phyloP scores from a whole-genome alignment of 176 grass and related monocot species.

The Oryza glumipatula region DNA sequence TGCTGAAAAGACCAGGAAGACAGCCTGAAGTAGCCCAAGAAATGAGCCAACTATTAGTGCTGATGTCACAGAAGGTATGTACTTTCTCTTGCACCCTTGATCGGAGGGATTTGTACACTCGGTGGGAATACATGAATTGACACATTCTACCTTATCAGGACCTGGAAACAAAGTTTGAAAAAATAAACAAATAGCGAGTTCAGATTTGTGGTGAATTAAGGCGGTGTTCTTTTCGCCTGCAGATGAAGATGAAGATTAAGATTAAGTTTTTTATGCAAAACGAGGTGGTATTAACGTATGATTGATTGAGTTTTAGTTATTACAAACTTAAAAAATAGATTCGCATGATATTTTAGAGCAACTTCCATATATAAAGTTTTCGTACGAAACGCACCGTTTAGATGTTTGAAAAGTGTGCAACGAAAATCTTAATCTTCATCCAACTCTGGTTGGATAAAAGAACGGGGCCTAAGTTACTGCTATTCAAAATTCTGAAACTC shows the following conservation, averaged over 20 bases:
- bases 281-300: too few species aligned
- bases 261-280: too few species aligned
- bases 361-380: too few species aligned
- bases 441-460: too few species aligned
- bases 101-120: conserved; percentile 42
- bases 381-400: too few species aligned
- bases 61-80: conserved; percentile 92
- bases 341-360: too few species aligned
- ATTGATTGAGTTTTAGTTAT: too few species aligned
- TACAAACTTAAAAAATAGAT: too few species aligned
- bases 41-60: conserved; percentile 81
- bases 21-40: conserved; percentile 81
- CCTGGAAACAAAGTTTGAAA: conserved; percentile 46
- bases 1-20: conserved; percentile 76
- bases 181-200: background rate
- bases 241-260: too few species aligned
- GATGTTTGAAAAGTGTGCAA: too few species aligned
- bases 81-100: conserved; percentile 61
- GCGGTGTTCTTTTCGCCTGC: too few species aligned
- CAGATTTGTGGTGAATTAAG: background rate
- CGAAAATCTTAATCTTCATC: too few species aligned
- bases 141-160: conserved; percentile 50
- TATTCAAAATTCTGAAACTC: background rate
- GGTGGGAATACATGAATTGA: conserved; percentile 40
- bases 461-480: background rate